These are phyloP conservation scores for Kodamaea fukazawae DNA, from an alignment of 805 yeast genomes.

Conservation along the genomic window DNA sequence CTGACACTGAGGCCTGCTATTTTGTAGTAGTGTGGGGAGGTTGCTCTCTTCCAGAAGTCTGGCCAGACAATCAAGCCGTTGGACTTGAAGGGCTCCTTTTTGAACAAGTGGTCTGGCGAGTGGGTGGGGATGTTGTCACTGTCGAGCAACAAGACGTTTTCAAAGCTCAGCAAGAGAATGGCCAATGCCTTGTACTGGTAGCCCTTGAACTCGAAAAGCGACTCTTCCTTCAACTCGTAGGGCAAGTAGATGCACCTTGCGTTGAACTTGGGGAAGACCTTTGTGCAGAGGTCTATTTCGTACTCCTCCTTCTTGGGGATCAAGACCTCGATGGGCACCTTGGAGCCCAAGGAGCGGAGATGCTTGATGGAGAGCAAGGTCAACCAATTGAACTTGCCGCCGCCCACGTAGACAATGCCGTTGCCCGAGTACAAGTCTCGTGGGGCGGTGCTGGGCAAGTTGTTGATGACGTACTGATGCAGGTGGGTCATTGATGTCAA, in stretches of 20 bases:
- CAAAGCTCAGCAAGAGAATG: constrained; percentile 50
- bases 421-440: constrained; percentile 39
- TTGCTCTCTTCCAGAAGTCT: constrained; percentile 84
- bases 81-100: constrained; percentile 50
- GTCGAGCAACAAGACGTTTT: constrained; percentile 68
- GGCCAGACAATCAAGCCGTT: constrained; percentile 73
- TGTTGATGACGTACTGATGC: constrained; percentile 45
- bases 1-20: constrained; percentile 54
- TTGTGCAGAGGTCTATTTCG: constrained; percentile 56
- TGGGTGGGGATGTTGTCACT: constrained; percentile 73
- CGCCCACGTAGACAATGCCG: constrained; percentile 74
- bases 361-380: constrained; percentile 63
- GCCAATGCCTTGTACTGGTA: constrained; percentile 45
- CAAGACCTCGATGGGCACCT: constrained; percentile 77
- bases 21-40: constrained; percentile 68
- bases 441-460: constrained; percentile 43
- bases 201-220: constrained; percentile 39
- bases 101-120: constrained; percentile 60
- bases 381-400: constrained; percentile 74
- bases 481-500: constrained; percentile 43
- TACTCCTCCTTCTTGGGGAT: constrained; percentile 70
- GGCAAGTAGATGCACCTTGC: constrained; percentile 42
- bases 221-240: constrained; percentile 22
- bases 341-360: constrained; percentile 63
- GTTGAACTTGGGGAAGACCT: constrained; percentile 36